phyloP scores from a whole-genome alignment of 805 yeast species.

The Pachysolen tannophilus region DNA sequence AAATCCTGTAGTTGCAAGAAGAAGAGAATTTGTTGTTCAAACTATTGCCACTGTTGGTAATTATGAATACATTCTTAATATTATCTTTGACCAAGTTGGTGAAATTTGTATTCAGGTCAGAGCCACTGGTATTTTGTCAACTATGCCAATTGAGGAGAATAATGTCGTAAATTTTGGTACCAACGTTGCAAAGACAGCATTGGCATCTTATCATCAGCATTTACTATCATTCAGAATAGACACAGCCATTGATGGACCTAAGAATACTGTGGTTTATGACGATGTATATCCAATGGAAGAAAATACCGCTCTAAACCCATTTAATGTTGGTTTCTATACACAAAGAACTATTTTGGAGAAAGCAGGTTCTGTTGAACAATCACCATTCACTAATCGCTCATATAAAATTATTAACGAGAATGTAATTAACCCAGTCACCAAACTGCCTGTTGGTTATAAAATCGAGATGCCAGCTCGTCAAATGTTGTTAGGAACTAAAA shows the following conservation, averaged over 20 bases:
- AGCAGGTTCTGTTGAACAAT: slow-evolving; percentile 65
- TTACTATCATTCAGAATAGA: slow-evolving; percentile 72
- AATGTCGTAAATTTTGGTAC: slow-evolving; percentile 65
- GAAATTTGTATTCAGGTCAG: slow-evolving; percentile 71
- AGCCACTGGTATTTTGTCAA: slow-evolving; percentile 82
- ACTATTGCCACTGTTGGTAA: slow-evolving; percentile 81
- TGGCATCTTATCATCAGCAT: slow-evolving; percentile 85
- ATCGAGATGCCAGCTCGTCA: slow-evolving; percentile 68
- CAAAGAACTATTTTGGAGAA: slow-evolving; percentile 60
- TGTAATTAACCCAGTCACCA: slow-evolving; percentile 60
- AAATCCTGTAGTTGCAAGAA: slow-evolving; percentile 62
- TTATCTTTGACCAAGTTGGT: slow-evolving; percentile 71
- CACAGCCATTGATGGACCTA: slow-evolving; percentile 77
- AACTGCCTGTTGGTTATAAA: slow-evolving; percentile 72
- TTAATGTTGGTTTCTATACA: slow-evolving; percentile 61
- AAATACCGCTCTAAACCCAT: slow-evolving; percentile 48
- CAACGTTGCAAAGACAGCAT: slow-evolving; percentile 68
- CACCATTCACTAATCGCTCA: slow-evolving; percentile 69
- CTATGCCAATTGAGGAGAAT: slow-evolving; percentile 73
- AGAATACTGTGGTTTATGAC: slow-evolving; percentile 65
- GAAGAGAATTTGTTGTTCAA: slow-evolving; percentile 72
- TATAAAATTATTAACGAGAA: slow-evolving; percentile 71
- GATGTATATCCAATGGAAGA: slow-evolving; percentile 58
- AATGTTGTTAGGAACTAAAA: slow-evolving; percentile 60
- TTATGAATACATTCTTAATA: slow-evolving; percentile 70